Percentiles rank a stretch among this genome's conserved stretches.
These are phyloP conservation scores for Adansonia madagascariensis DNA, from an alignment of 441 rosid genomes.

Conservation along the genomic window DNA sequence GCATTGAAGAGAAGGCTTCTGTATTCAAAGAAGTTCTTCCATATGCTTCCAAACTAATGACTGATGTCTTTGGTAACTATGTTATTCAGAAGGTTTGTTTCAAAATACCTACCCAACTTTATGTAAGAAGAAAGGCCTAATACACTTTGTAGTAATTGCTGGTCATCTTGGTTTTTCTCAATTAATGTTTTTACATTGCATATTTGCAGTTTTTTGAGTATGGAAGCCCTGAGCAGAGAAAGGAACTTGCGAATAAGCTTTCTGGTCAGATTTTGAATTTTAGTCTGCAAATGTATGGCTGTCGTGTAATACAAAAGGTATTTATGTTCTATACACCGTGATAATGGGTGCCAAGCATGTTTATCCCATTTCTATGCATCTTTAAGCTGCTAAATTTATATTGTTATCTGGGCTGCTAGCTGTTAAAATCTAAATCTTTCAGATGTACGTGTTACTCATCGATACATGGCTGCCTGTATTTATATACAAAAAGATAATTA, in stretches of 20 bases:
- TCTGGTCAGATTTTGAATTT: conserved; percentile 63
- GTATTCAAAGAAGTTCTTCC: conserved; percentile 74
- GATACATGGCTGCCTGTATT: neutral
- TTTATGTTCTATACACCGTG: neutral
- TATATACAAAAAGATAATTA: neutral
- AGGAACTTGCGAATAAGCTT: conserved; percentile 71
- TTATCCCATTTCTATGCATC: neutral
- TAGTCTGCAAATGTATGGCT: conserved; percentile 86
- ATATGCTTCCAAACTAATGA: conserved; percentile 66
- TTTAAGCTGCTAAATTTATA: neutral
- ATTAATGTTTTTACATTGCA: conserved; percentile 18
- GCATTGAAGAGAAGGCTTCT: conserved; percentile 57
- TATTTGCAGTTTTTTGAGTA: conserved; percentile 66
- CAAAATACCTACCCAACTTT: neutral
- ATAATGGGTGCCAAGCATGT: neutral
- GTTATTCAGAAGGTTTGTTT: conserved; percentile 70
- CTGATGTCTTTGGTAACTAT: conserved; percentile 82
- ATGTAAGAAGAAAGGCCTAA: neutral
- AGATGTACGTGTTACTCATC: neutral
- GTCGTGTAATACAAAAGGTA: conserved; percentile 88
- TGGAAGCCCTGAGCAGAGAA: conserved; percentile 63
- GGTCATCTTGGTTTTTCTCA: conserved; percentile 11
- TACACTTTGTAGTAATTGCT: neutral
- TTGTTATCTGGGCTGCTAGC: neutral
- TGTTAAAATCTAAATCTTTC: neutral